Base-by-base conservation (phyloP, 441 rosid genomes). In the Populus hybrid region DNA sequence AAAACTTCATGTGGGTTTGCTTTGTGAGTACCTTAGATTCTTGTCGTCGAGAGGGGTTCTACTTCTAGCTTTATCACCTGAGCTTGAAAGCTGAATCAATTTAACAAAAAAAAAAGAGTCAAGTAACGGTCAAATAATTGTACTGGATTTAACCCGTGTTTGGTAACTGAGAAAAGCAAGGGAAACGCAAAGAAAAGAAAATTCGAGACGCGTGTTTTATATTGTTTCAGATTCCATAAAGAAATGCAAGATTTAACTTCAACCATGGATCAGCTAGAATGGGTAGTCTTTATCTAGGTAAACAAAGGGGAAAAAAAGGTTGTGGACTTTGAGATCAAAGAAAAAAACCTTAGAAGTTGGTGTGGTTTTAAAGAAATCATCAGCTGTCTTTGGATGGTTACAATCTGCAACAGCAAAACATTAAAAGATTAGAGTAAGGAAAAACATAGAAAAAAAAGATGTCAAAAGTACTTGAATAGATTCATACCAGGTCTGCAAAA, bases 401-500 rank as follows among this genome's bases (percentile, higher is more conserved):
- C 98, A 95, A 32, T 90, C 98, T 86, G 88, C 72, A 65, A 78
- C 12, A 23, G 16, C 10, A 82, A 70, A 78, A 26, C 21, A 34
- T 24, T 30, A 7, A 74, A 67, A 18, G 16, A 30, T 40, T 26
- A 64, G 21, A 72, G 28, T 35, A 28, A 35, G 4, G 21, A 34
- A 18, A 4, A 10, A 21, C 1, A 24, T 42, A 32, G 59, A 42
- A 32, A 18, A 20, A 18, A 30, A 38, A 28, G 67, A 2, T 36
- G 36, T 23, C n/a, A 3, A 28, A 68, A 26, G 11, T 20, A 63
- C 4, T 46, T 18, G 23, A 26, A 3, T 1, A 8, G 59, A 4
- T 8, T 36, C 77, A 35, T 80, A 92, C 97, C 97, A 72, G 97
- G 88, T 82, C 88, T 88, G 85, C 98, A 95, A 87, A 95, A 95